phyloP scores from a whole-genome alignment of 495 filamentous ascomycete genomes.

The Penicillium argentinense region DNA sequence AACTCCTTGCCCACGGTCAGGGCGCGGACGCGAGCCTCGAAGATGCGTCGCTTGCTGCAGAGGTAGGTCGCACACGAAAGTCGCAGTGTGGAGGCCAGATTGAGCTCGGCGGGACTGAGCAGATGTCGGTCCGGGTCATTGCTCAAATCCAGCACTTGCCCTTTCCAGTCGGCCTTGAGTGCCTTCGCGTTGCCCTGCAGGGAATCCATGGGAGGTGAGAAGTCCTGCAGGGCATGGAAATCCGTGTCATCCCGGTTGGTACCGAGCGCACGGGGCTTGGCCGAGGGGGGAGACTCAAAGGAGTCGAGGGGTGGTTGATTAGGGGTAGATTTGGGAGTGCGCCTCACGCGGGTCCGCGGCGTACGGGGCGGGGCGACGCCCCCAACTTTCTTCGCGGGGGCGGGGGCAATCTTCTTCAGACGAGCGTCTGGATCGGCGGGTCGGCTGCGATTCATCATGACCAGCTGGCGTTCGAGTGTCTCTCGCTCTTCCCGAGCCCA shows the following conservation, averaged over 20 bases:
- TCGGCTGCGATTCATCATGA: constrained; percentile 45
- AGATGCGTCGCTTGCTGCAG: constrained; percentile 93
- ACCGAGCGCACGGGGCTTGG: constrained; percentile 45
- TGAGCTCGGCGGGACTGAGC: constrained; percentile 77
- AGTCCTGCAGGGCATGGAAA: constrained; percentile 76
- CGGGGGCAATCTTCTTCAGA: constrained; percentile 51
- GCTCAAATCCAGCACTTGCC: constrained; percentile 73
- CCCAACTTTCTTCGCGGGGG: constrained; percentile 33
- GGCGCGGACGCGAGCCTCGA: constrained; percentile 70
- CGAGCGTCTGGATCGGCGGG: constrained; percentile 28
- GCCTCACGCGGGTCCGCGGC: constrained; percentile 42
- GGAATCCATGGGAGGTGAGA: constrained; percentile 68
- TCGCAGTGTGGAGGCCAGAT: constrained; percentile 75
- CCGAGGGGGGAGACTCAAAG: constrained; percentile 40
- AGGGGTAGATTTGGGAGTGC: constrained; percentile 47
- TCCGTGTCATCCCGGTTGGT: constrained; percentile 82
- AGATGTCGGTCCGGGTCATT: constrained; percentile 74
- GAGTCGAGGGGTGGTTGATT: constrained; percentile 46
- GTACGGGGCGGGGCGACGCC: constrained; percentile 29
- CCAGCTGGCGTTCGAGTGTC: constrained; percentile 52
- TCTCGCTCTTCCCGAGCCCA: constrained; percentile 66
- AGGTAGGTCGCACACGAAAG: constrained; percentile 90
- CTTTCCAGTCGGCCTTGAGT: constrained; percentile 88
- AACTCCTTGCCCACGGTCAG: constrained; percentile 79
- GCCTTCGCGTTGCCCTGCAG: constrained; percentile 63